These are phyloP conservation scores for Chlorella sorokiniana DNA, from an alignment of 139 green algal genomes.

Conservation along the genomic window DNA sequence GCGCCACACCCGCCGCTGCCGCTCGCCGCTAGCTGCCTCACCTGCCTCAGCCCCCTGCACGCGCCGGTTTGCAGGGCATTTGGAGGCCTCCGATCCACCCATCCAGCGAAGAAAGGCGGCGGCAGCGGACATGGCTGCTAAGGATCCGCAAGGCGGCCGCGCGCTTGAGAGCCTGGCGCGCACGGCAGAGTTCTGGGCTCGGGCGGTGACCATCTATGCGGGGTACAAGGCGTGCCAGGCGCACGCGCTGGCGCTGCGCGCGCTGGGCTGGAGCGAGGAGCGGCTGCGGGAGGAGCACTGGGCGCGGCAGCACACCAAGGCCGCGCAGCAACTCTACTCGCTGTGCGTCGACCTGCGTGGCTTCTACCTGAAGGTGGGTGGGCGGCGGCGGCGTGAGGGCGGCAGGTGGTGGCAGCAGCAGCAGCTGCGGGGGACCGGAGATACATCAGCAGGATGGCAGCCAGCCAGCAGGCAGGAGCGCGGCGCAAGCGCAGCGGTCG, in stretches of 20 bases:
- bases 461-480: too few relatives aligned
- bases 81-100: neutral
- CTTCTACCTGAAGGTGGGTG: constrained; percentile 88
- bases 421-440: too few relatives aligned
- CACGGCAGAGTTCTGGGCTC: constrained; percentile 78
- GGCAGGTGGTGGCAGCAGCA: too few relatives aligned
- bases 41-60: neutral
- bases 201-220: constrained; percentile 73
- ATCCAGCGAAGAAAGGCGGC: too few relatives aligned
- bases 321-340: constrained; percentile 80
- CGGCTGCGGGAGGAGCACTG: constrained; percentile 68
- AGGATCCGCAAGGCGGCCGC: neutral
- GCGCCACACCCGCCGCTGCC: too few relatives aligned
- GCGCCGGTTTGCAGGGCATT: neutral
- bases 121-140: neutral
- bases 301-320: constrained; percentile 72
- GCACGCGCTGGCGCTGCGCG: constrained; percentile 33
- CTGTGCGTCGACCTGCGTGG: constrained; percentile 83
- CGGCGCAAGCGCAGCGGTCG: too few relatives aligned
- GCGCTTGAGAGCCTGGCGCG: constrained; percentile 28
- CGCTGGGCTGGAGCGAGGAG: constrained; percentile 42
- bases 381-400: neutral
- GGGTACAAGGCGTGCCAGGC: constrained; percentile 81
- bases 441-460: too few relatives aligned
- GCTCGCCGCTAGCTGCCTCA: too few relatives aligned